Evolutionary conservation across 805 yeast species (phyloP).

Genomic region (Middelhovenomyces tepae): DNA sequence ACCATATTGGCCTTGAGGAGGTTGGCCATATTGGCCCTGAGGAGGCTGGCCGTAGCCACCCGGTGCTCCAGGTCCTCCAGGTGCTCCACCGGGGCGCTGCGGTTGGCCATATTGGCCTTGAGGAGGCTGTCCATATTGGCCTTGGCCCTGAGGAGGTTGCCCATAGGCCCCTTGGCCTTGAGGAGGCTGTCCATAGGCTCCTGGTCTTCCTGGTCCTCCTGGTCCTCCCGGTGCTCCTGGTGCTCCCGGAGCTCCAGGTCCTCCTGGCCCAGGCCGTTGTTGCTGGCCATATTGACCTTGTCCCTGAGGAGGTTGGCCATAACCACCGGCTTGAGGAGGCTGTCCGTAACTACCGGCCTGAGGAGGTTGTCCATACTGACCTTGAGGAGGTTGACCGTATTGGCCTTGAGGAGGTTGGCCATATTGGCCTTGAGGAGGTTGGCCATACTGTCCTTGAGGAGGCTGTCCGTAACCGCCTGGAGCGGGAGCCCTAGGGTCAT

Average conservation of each 20-base stretch:
- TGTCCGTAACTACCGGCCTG: constrained; percentile 3
- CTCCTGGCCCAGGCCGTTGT: constrained; percentile 4
- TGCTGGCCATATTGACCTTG: constrained; percentile 12
- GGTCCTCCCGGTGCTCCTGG: constrained; percentile 8
- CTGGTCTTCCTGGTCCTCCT: constrained; percentile 8
- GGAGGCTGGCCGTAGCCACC: constrained; percentile 2
- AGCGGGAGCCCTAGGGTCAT: constrained; percentile 5
- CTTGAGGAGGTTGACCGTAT: constrained; percentile 8
- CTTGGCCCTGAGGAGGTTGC: constrained; percentile 5
- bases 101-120: constrained; percentile 5
- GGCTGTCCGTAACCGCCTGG: constrained; percentile 10
- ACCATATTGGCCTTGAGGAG: constrained; percentile 10
- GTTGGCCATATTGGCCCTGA: constrained; percentile 1
- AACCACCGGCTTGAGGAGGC: no score
- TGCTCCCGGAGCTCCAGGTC: constrained; percentile 2
- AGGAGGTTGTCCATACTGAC: constrained; percentile 11
- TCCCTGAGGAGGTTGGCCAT: constrained; percentile 5
- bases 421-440: constrained; percentile 11
- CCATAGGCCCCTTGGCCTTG: constrained; percentile 5
- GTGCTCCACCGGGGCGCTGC: constrained; percentile 7
- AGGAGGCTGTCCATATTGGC: constrained; percentile 10
- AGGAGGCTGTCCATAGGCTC: constrained; percentile 1
- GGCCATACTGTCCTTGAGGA: constrained; percentile 3
- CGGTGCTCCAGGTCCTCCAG: constrained; percentile 9
- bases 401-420: constrained; percentile 7